These are phyloP conservation scores for Ophiostoma perfectum DNA, from an alignment of 2,329 filamentous ascomycete genomes.

Conservation along the genomic window DNA sequence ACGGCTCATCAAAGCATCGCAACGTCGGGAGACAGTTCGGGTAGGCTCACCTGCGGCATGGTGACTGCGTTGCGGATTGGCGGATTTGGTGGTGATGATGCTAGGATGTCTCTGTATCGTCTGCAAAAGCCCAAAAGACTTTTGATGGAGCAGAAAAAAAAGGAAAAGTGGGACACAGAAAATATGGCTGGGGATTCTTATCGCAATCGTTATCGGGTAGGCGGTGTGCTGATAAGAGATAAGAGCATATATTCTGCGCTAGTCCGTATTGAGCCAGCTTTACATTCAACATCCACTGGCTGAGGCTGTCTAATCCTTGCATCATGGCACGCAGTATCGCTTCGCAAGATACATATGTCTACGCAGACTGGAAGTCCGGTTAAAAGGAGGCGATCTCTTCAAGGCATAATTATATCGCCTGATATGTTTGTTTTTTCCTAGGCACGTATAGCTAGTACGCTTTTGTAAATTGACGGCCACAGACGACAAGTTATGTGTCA, in stretches of 20 bases:
- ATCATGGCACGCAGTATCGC: too few species aligned
- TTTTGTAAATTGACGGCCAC: too few species aligned
- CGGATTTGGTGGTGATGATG: slow-evolving; percentile 1
- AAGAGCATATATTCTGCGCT: background rate
- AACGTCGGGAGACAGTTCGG: background rate
- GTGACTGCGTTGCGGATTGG: slow-evolving; percentile 1
- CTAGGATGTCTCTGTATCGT: slow-evolving; percentile 3
- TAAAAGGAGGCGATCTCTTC: too few species aligned
- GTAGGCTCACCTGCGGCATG: slow-evolving; percentile 13
- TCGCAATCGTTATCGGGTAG: background rate
- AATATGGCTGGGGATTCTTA: slow-evolving; percentile 9
- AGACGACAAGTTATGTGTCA: too few species aligned
- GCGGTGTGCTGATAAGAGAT: slow-evolving; percentile 6
- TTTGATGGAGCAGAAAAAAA: slow-evolving; percentile 6
- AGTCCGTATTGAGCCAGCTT: background rate
- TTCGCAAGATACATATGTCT: too few species aligned
- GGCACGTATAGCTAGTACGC: too few species aligned
- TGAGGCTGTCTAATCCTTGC: too few species aligned
- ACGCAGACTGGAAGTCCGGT: too few species aligned
- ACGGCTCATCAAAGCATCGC: background rate
- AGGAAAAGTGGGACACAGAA: background rate
- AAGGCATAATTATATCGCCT: too few species aligned
- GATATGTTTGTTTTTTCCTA: too few species aligned
- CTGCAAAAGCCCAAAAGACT: slow-evolving; percentile 12
- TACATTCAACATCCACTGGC: too few species aligned